Conservation (phyloP, 495 filamentous ascomycete species). For the Xylaria sp. region DNA sequence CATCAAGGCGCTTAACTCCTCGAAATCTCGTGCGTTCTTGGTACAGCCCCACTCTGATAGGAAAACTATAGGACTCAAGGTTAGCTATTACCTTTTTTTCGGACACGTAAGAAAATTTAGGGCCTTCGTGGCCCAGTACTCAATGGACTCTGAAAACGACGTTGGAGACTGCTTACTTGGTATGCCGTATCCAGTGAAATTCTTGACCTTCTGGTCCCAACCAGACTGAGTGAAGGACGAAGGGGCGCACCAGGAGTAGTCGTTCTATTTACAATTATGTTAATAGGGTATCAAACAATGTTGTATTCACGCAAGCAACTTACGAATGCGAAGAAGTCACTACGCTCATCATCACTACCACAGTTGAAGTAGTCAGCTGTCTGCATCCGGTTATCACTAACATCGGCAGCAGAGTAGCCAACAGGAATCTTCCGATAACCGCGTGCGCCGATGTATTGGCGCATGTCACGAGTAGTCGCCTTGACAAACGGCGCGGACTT, state of each 20-base stretch:
- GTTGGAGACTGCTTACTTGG: constrained; percentile 52
- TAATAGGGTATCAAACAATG: constrained; percentile 3
- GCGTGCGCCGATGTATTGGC: constrained; percentile 78
- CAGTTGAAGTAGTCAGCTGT: constrained; percentile 96
- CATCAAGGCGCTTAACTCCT: constrained; percentile 84
- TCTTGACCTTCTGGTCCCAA: constrained; percentile 91
- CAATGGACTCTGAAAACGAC: not conserved
- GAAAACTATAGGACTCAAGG: constrained; percentile 60
- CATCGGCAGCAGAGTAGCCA: constrained; percentile 91
- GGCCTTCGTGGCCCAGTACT: not conserved
- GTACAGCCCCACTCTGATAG: constrained; percentile 93
- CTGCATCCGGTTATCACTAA: constrained; percentile 84
- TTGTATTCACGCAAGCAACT: constrained; percentile 29
- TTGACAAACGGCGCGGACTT: constrained; percentile 85
- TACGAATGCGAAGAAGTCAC: constrained; percentile 92
- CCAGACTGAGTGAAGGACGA: constrained; percentile 78
- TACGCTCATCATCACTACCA: constrained; percentile 81
- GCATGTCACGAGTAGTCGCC: constrained; percentile 90
- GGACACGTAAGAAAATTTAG: not conserved
- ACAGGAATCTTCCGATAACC: constrained; percentile 83
- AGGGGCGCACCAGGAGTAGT: constrained; percentile 93
- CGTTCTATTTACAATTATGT: constrained; percentile 61
- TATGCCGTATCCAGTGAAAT: constrained; percentile 87
- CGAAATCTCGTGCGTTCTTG: constrained; percentile 78
- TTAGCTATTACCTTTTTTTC: not conserved